Conservation (phyloP, 2,329 filamentous ascomycete genomes). For the Aspergillus sp. region DNA sequence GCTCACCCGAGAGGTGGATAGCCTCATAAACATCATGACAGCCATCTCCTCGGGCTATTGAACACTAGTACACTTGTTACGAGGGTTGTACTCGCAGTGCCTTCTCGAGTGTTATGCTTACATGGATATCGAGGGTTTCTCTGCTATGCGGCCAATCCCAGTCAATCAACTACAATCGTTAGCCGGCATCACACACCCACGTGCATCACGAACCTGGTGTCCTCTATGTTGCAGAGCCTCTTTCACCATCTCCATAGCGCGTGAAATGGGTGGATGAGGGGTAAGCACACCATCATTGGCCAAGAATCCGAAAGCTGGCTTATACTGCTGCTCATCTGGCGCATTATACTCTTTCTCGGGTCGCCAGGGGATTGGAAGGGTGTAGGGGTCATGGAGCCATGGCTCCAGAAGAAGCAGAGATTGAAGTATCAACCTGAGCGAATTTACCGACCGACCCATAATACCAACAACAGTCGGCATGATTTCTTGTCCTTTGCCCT, state of each 20-base stretch:
- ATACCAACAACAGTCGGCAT: conserved; percentile 30
- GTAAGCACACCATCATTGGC: conserved; percentile 9
- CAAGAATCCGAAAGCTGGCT: conserved; percentile 9
- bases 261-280: conserved; percentile 7
- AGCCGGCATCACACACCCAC: neutral
- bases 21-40: conserved; percentile 10
- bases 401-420: conserved; percentile 35
- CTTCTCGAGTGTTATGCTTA: neutral
- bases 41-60: conserved; percentile 8
- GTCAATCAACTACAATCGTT: conserved; percentile 5
- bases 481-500: conserved; percentile 9
- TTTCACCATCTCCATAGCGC: conserved; percentile 10
- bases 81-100: neutral
- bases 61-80: conserved; percentile 1
- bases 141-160: conserved; percentile 5
- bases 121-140: conserved; percentile 8
- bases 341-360: conserved; percentile 7
- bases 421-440: conserved; percentile 30
- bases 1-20: conserved; percentile 4
- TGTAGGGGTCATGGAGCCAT: conserved; percentile 39
- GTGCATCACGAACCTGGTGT: conserved; percentile 1
- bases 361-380: conserved; percentile 39
- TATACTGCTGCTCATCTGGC: neutral
- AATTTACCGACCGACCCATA: conserved; percentile 29
- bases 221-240: conserved; percentile 5